A percentile compares a stretch with the other conserved stretches of the same genome.
phyloP scores from a whole-genome alignment of 139 green algal genomes.

The Micromonas pusilla region DNA sequence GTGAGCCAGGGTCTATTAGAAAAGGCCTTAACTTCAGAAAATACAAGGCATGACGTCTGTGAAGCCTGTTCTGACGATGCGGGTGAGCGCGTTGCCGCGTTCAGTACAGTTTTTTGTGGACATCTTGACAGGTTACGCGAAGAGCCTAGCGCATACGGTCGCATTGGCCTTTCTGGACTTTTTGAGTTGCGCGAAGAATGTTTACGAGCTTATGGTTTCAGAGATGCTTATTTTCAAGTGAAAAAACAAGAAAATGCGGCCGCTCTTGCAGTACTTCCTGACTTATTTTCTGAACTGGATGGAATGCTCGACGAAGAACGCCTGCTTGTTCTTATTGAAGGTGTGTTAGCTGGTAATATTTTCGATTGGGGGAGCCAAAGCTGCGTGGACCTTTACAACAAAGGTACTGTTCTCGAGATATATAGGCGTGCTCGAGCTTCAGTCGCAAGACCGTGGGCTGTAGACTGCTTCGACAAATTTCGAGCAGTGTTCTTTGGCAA shows the following conservation, averaged over 20 bases:
- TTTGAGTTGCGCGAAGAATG: constrained; percentile 96
- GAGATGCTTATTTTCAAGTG: constrained; percentile 77
- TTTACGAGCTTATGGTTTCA: constrained; percentile 91
- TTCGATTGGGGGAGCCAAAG: constrained; percentile 92
- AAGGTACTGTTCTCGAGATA: constrained; percentile 91
- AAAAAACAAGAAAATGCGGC: constrained; percentile 71
- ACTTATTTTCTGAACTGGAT: constrained; percentile 89
- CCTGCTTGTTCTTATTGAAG: constrained; percentile 59
- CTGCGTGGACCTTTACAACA: constrained; percentile 85
- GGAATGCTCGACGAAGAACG: constrained; percentile 37
- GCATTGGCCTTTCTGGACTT: constrained; percentile 78
- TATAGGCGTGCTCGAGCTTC: constrained; percentile 50
- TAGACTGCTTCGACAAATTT: constrained; percentile 79
- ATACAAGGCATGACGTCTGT: background rate
- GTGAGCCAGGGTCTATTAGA: constrained; percentile 63
- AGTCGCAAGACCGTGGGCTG: constrained; percentile 64
- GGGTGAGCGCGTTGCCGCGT: constrained; percentile 62
- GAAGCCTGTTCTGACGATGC: background rate
- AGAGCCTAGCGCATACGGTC: constrained; percentile 77
- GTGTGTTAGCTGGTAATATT: constrained; percentile 91
- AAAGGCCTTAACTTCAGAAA: constrained; percentile 57
- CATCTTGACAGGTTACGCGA: constrained; percentile 55
- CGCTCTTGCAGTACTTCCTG: constrained; percentile 80
- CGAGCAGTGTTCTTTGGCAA: constrained; percentile 26
- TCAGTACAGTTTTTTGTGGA: constrained; percentile 62